Evolutionary conservation across 176 grass and related monocot species (phyloP), one percentile per base, ranked within the genome.

Genomic region (Zoysia japonica): DNA sequence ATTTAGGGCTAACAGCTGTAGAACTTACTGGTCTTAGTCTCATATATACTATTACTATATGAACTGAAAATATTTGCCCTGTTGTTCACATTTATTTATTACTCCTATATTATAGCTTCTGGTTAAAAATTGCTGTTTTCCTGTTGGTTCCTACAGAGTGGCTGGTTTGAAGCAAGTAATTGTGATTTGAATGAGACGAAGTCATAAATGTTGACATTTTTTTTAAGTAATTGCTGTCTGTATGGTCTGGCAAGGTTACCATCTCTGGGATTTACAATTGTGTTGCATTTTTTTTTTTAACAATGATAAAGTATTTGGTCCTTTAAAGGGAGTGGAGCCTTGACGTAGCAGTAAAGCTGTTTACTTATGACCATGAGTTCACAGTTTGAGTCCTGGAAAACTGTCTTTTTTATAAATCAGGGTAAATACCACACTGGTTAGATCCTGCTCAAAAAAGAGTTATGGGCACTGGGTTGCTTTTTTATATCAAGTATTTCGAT

Each of bases 61-160:
- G 82, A 68, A 82, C 60, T 78, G 83, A 61, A 82, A 68, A 81
- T 82, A 78, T 85, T 71, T 80, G 16, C 35, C 19, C 9, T 66
- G 51, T 40, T 36, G 28, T 51, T 77, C 2, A 70, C 57, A 72
- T 81, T 65, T 88, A 12, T 75, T 69, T 71, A 41, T 72, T 66
- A 16, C 4, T 61, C 37, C 60, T 46, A 28, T 43, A 9, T 41
- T 13, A 17, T 62, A 80, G 2, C 38, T 19, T 19, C 47, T 43
- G 28, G 56, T 49, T 5, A 11, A 37, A 56, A 11, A 15, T 76
- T 70, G 47, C 3, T 57, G 54, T 43, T 76, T 69, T 13, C 11
- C 28, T 28, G 28, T 55, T 55, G 53, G 28, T 55, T 55, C 53
- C 15, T 55, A 55, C 53, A 6, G 14, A 55, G 6, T 55, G 16